These are phyloP conservation scores for Euptelea pleiosperma DNA, from an alignment of 164 flowering plant species.

Conservation along the genomic window DNA sequence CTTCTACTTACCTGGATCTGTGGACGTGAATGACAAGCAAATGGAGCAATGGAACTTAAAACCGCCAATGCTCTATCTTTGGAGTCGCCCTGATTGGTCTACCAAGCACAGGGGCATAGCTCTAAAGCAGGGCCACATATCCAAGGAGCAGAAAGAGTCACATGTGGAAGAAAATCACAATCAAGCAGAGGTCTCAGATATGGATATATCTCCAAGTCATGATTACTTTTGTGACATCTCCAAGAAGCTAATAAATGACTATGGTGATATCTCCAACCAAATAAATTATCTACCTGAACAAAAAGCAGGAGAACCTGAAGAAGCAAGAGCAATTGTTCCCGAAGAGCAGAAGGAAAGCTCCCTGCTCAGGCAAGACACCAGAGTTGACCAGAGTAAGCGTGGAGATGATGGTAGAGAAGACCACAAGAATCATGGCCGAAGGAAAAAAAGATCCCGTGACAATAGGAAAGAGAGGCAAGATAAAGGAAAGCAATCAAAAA, in stretches of 20 bases:
- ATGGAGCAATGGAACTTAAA: conserved; percentile 78
- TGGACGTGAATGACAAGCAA: conserved; percentile 65
- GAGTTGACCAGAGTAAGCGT: background rate
- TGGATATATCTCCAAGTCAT: conserved; percentile 11
- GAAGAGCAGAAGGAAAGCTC: conserved; percentile 16
- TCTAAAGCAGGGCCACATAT: conserved; percentile 46
- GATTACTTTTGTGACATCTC: conserved; percentile 29
- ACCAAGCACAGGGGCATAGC: conserved; percentile 57
- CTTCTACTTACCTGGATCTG: conserved; percentile 91
- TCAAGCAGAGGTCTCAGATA: conserved; percentile 21
- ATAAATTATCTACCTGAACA: conserved; percentile 26
- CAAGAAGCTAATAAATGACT: conserved; percentile 8
- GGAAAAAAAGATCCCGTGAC: conserved; percentile 13
- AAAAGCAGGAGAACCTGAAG: conserved; percentile 15
- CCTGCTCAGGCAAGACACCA: conserved; percentile 1
- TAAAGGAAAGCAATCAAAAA: conserved; percentile 14
- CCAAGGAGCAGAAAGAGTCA: conserved; percentile 7
- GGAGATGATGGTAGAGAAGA: conserved; percentile 8
- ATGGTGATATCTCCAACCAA: conserved; percentile 7
- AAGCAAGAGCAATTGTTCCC: background rate
- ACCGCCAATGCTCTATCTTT: conserved; percentile 71
- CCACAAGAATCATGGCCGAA: conserved; percentile 10
- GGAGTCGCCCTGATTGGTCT: conserved; percentile 83
- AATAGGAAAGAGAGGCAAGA: conserved; percentile 14
- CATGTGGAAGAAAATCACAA: background rate